Conservation (phyloP, 2,329 filamentous ascomycete species). For the Onygenales sp. region DNA sequence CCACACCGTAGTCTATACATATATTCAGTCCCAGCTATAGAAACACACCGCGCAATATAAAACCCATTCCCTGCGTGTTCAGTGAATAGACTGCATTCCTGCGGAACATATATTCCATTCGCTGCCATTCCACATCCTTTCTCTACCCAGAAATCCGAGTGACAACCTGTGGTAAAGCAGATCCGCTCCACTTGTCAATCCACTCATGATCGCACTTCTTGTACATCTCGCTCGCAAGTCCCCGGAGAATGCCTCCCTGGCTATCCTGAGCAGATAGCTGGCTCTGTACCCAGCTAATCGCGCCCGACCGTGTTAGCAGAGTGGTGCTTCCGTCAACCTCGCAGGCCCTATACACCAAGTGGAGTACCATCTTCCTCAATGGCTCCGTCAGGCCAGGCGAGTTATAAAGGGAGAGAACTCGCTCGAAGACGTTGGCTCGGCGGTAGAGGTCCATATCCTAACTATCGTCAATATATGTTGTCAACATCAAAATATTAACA, state of each 20-base stretch:
- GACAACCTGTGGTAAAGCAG: slow-evolving; percentile 28
- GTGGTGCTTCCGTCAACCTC: slow-evolving; percentile 66
- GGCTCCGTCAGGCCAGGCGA: slow-evolving; percentile 55
- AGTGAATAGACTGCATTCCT: background rate
- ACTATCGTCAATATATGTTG: background rate
- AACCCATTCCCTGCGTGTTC: no score
- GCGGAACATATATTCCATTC: background rate
- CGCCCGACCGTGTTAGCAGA: slow-evolving; percentile 66
- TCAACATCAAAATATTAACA: background rate
- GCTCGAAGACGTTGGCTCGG: slow-evolving; percentile 60
- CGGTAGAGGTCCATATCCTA: slow-evolving; percentile 42
- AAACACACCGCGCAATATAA: no score
- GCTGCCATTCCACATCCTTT: background rate
- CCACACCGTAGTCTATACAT: no score
- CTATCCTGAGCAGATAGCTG: slow-evolving; percentile 45
- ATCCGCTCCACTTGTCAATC: slow-evolving; percentile 57
- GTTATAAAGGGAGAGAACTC: slow-evolving; percentile 58
- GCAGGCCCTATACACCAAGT: slow-evolving; percentile 55
- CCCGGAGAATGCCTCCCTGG: slow-evolving; percentile 36
- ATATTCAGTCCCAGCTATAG: no score
- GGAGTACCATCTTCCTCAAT: slow-evolving; percentile 53
- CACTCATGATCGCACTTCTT: slow-evolving; percentile 59
- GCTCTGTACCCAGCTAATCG: slow-evolving; percentile 64
- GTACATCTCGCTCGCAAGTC: slow-evolving; percentile 51
- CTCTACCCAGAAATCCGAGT: slow-evolving; percentile 14